Evolutionary conservation across 1,139 yeast genomes (phyloP), one percentile per base, ranked within the genome.

Genomic region (Geotrichum cucujoidarum): DNA sequence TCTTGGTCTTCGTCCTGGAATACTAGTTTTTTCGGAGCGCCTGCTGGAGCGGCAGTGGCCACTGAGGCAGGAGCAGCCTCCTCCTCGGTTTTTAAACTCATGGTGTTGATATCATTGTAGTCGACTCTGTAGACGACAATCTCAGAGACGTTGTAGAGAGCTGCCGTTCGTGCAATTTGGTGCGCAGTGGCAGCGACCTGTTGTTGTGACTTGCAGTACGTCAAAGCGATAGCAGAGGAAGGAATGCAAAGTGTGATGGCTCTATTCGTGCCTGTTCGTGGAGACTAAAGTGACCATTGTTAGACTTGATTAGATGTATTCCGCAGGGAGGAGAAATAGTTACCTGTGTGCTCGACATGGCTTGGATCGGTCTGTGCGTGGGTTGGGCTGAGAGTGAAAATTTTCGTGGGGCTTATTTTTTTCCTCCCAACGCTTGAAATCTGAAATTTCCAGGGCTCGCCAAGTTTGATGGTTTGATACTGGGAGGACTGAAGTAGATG

Each of bases 111-210:
- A 14, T 35, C 25, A 6, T 35, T 27, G 20, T 35, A 35, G 25
- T 59, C 52, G 1, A 75, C 74, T 33, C 57, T 60, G 32, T 86
- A 71, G 0, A 89, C 71, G 4, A 89, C 78, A 37, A 89, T 74
- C 61, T 89, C 97, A 1, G 78, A 77, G 2, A 85, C 86, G 49
- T 78, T 75, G 62, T 75, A 88, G 14, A 78, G 70, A 29, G 85
- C 77, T 4, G 89, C 84, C 1, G 83, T 80, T 58, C 83, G 78
- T 16, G 95, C 94, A 25, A 89, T 73, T 65, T 88, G 95, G 59
- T 88, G 84, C 1, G 85, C 80, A 1, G 81, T 73, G 50, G 76
- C 71, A 0, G 95, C 87, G 11, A 78, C 80, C 63, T 88, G 95
- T 54, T 82, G 82, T 46, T 85, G 68, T 57, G 81, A 82, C 47